phyloP scores from a whole-genome alignment of 352 stramenopile species.

The Discostella stelligera region DNA sequence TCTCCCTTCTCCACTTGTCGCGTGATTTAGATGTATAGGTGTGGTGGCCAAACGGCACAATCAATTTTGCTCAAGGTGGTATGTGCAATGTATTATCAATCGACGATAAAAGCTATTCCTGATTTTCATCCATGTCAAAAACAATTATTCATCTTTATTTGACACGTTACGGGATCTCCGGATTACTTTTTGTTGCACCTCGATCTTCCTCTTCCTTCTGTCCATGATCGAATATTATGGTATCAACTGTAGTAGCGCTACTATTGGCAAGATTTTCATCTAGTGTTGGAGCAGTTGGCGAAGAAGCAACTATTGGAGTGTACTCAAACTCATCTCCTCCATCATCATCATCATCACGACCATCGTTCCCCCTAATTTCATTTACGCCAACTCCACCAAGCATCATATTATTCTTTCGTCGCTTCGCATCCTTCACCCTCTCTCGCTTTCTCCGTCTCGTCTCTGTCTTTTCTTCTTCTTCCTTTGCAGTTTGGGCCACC shows the following conservation, averaged over 20 bases:
- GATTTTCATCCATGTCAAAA: conserved; percentile 70
- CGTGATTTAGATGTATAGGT: too few species aligned
- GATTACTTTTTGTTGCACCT: not conserved
- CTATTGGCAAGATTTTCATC: not conserved
- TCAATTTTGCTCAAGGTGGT: not conserved
- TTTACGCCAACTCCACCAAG: conserved; percentile 52
- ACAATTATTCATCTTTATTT: conserved; percentile 59
- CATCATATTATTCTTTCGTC: conserved; percentile 75
- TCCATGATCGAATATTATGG: not conserved
- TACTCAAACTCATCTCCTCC: conserved; percentile 75
- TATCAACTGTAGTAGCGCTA: not conserved
- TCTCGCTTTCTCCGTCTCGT: conserved; percentile 77
- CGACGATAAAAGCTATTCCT: conserved; percentile 11
- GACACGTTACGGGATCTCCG: too few species aligned
- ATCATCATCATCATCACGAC: conserved; percentile 13
- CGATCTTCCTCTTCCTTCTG: conserved; percentile 1
- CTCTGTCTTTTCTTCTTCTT: conserved; percentile 58
- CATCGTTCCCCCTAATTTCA: conserved; percentile 10
- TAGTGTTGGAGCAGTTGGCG: not conserved
- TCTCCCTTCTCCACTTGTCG: too few species aligned
- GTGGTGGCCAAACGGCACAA: too few species aligned
- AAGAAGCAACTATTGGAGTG: conserved; percentile 43
- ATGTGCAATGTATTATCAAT: not conserved
- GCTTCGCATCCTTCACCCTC: conserved; percentile 77
- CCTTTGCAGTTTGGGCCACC: conserved; percentile 31